Evolutionary conservation across 441 rosid species (phyloP).

Genomic region (Euphorbia neoarborescens): DNA sequence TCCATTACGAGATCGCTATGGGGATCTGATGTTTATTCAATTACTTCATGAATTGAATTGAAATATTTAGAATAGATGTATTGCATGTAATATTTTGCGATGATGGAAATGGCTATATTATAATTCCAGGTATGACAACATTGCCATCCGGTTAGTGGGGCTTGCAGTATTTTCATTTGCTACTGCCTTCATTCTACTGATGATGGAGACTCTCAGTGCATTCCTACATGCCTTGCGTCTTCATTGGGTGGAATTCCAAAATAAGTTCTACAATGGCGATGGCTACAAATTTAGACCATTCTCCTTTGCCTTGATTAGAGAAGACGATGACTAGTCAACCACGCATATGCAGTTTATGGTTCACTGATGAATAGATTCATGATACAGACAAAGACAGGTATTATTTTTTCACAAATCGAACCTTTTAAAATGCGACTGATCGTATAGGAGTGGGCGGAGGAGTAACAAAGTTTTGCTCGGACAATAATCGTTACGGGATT

Average conservation of each 20-base stretch:
- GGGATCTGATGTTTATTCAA: not conserved
- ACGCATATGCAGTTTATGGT: conserved; percentile 9
- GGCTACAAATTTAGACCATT: conserved; percentile 96
- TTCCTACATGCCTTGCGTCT: conserved; percentile 97
- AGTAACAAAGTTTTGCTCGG: conserved; percentile 10
- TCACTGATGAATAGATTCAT: conserved; percentile 6
- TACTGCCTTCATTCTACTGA: conserved; percentile 80
- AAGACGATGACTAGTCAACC: conserved; percentile 53
- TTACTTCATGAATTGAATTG: not conserved
- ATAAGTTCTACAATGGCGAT: conserved; percentile 88
- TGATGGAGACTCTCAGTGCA: conserved; percentile 98
- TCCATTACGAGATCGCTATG: not conserved
- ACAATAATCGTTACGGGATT: conserved; percentile 16
- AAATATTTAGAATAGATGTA: too few species aligned
- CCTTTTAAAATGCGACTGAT: conserved; percentile 13
- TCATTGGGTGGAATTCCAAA: conserved; percentile 97
- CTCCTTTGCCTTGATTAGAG: conserved; percentile 60
- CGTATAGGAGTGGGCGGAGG: conserved; percentile 15
- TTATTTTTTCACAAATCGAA: conserved; percentile 10
- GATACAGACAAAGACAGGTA: conserved; percentile 18
- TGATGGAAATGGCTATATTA: conserved; percentile 4
- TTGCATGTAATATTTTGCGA: not conserved
- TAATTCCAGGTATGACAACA: conserved; percentile 67
- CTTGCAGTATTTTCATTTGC: conserved; percentile 86
- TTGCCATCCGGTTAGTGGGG: conserved; percentile 67